phyloP scores from a whole-genome alignment of 129 eudicot species.

The Arctium lappa region DNA sequence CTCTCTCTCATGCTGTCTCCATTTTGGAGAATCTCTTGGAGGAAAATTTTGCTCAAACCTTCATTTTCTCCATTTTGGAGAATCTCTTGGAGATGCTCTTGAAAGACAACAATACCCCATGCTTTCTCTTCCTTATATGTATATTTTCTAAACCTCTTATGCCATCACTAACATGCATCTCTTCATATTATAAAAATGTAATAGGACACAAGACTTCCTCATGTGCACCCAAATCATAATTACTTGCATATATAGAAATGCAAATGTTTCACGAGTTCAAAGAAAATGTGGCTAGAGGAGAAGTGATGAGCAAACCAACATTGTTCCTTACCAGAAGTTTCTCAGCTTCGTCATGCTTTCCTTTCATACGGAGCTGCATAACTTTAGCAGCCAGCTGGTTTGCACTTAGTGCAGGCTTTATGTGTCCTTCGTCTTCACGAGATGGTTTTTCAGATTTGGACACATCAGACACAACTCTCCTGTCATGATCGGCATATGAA shows the following conservation, averaged over 20 bases:
- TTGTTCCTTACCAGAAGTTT: constrained; percentile 57
- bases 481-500: constrained; percentile 18
- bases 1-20: too few species aligned
- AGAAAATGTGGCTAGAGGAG: background rate
- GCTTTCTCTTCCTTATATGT: background rate
- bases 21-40: too few species aligned
- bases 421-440: constrained; percentile 18
- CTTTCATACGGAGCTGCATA: constrained; percentile 86
- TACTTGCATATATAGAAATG: constrained; percentile 4
- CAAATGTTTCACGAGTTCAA: background rate
- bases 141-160: background rate
- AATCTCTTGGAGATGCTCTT: too few species aligned
- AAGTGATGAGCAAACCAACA: background rate
- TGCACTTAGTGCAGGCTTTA: constrained; percentile 60
- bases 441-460: constrained; percentile 25
- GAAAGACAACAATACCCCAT: background rate
- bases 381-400: constrained; percentile 94
- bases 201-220: background rate
- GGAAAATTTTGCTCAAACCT: too few species aligned
- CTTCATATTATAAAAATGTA: background rate
- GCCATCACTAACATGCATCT: background rate
- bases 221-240: background rate
- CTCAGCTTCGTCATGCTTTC: constrained; percentile 90
- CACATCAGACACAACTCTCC: constrained; percentile 21
- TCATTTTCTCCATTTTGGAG: too few species aligned